A percentile compares a stretch with the other conserved stretches of the same genome.
phyloP scores from a whole-genome alignment of 306 rosid genomes.

The Boehmeria nivea region DNA sequence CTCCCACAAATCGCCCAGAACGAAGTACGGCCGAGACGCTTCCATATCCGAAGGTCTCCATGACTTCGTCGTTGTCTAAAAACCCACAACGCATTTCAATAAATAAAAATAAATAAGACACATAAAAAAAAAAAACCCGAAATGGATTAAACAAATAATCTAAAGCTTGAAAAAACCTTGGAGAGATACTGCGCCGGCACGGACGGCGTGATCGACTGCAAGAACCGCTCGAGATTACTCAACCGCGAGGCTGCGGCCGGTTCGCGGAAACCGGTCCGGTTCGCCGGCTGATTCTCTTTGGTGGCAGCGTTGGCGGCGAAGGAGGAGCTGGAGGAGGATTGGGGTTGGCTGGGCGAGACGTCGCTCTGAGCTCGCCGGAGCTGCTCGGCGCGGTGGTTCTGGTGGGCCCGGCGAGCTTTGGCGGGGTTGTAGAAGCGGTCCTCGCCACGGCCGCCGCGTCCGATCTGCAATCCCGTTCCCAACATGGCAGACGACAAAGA shows the following conservation, averaged over 20 bases:
- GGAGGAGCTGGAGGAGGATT: conserved; percentile 1
- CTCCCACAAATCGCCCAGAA: conserved; percentile 82
- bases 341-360: conserved; percentile 27
- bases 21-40: conserved; percentile 56
- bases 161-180: conserved; percentile 35
- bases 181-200: conserved; percentile 55
- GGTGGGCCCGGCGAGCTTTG: conserved; percentile 44
- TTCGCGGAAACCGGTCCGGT: no score
- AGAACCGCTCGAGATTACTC: conserved; percentile 66
- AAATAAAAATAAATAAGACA: background rate
- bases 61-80: conserved; percentile 52
- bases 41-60: conserved; percentile 41
- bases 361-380: conserved; percentile 52
- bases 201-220: conserved; percentile 64
- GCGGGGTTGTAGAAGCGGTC: conserved; percentile 56
- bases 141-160: background rate
- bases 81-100: background rate
- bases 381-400: conserved; percentile 33
- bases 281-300: conserved; percentile 5
- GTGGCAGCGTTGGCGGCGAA: conserved; percentile 22
- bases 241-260: conserved; percentile 32
- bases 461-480: conserved; percentile 54
- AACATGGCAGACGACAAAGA: conserved; percentile 42
- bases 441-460: conserved; percentile 59
- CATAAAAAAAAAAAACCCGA: background rate